phyloP scores from a whole-genome alignment of 345 rosid genomes.

The Bruguiera parviflora region DNA sequence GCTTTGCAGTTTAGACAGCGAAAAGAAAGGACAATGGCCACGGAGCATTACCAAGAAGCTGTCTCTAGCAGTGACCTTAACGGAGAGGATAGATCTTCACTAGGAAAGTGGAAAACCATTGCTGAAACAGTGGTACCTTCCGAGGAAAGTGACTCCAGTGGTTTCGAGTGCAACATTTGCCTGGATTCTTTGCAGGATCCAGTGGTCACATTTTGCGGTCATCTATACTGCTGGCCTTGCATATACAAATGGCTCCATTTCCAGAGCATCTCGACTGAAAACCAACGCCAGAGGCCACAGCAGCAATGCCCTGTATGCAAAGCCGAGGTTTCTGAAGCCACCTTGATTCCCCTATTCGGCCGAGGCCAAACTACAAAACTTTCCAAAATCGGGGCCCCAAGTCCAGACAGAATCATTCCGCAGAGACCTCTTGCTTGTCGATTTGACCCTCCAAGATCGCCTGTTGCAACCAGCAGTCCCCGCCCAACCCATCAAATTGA shows the following conservation, averaged over 20 bases:
- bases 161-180: conserved; percentile 59
- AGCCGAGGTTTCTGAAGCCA: conserved; percentile 57
- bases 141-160: conserved; percentile 16
- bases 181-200: conserved; percentile 78
- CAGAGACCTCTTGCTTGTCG: conserved; percentile 27
- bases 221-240: conserved; percentile 94
- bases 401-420: conserved; percentile 21
- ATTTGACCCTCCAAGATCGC: conserved; percentile 18
- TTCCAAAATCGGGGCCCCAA: conserved; percentile 14
- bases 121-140: conserved; percentile 1
- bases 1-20: conserved; percentile 13
- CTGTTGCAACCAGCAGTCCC: background rate
- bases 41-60: conserved; percentile 20
- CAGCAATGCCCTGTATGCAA: conserved; percentile 92
- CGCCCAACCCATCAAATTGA: background rate
- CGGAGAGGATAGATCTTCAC: conserved; percentile 7
- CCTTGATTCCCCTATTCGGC: conserved; percentile 79
- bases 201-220: conserved; percentile 87
- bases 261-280: conserved; percentile 30
- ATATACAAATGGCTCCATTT: conserved; percentile 83
- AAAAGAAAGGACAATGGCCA: conserved; percentile 16
- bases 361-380: conserved; percentile 45
- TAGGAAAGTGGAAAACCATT: conserved; percentile 20
- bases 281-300: conserved; percentile 38
- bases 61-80: background rate